Conservation (phyloP, 805 yeast genomes). For the Brettanomyces naardenensis region DNA sequence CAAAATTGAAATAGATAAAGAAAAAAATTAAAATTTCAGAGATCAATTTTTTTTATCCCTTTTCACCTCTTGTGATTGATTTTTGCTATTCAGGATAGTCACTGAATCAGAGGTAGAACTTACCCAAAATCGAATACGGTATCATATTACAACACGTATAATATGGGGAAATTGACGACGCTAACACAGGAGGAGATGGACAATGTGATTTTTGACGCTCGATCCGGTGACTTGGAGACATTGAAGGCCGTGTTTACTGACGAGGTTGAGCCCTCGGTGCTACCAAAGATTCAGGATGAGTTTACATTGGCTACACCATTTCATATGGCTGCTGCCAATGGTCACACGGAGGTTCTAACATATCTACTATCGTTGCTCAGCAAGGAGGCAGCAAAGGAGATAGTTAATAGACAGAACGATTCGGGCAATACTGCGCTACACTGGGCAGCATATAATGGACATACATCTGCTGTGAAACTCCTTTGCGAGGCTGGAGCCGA, state of each 20-base stretch:
- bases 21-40: background rate
- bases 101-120: too few species aligned
- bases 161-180: conserved; percentile 19
- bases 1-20: background rate
- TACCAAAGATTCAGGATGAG: conserved; percentile 50
- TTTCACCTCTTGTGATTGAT: too few species aligned
- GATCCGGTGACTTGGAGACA: conserved; percentile 80
- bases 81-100: too few species aligned
- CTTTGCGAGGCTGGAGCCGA: conserved; percentile 77
- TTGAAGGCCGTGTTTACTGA: conserved; percentile 60
- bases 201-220: conserved; percentile 71
- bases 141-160: too few species aligned
- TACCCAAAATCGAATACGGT: too few species aligned
- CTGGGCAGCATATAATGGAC: conserved; percentile 94
- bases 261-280: conserved; percentile 35
- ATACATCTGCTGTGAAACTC: conserved; percentile 57
- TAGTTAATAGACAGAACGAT: conserved; percentile 52
- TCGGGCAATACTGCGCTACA: conserved; percentile 92
- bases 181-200: conserved; percentile 73
- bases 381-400: conserved; percentile 34
- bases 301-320: conserved; percentile 64
- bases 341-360: conserved; percentile 63
- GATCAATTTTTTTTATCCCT: too few species aligned
- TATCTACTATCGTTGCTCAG: conserved; percentile 46
- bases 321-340: conserved; percentile 96